phyloP scores from a whole-genome alignment of 73 alveolate species.

The Durusdinium trenchii region DNA sequence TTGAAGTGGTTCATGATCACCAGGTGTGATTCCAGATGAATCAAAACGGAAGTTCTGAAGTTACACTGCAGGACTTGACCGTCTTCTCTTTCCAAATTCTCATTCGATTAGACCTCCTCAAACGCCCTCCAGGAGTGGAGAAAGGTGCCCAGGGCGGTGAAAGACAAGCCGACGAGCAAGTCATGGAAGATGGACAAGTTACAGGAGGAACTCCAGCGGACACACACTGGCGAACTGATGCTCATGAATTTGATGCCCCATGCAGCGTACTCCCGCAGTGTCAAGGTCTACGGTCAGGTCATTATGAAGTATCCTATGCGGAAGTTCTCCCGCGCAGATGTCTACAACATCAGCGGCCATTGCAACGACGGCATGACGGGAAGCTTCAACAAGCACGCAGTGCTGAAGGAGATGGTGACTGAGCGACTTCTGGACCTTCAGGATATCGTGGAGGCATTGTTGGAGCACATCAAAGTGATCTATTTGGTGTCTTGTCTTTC shows the following conservation, averaged over 20 bases:
- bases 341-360: not conserved
- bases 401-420: not conserved
- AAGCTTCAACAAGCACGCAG: not conserved
- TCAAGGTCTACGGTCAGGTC: not conserved
- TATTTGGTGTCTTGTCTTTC: no score
- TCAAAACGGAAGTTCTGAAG: no score
- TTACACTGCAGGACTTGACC: no score
- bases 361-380: not conserved
- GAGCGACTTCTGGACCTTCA: not conserved
- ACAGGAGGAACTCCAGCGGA: not conserved
- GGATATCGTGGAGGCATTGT: not conserved
- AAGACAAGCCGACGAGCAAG: no score
- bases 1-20: no score
- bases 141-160: no score
- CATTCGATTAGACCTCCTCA: no score
- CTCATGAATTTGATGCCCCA: not conserved
- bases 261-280: not conserved
- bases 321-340: not conserved
- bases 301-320: not conserved
- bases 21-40: no score
- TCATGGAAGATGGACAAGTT: not conserved
- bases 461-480: not conserved
- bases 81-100: no score
- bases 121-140: no score
- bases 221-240: not conserved